A percentile compares a stretch with the other conserved stretches of the same genome.
Evolutionary conservation across 2,329 filamentous ascomycete genomes (phyloP).

Genomic region (Chaetomium globosum): DNA sequence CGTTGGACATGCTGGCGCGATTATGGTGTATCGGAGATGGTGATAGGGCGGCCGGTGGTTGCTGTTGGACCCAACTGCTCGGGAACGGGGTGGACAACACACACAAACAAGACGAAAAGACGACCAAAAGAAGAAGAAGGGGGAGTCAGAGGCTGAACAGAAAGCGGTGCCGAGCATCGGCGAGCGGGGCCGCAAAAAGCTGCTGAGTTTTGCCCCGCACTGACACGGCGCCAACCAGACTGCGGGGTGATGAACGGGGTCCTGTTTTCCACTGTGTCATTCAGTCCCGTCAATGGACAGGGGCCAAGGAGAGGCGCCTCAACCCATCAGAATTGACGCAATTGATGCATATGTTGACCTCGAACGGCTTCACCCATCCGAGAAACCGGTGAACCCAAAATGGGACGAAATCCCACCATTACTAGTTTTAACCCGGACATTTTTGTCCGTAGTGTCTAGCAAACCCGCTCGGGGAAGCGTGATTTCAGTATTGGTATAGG

Average conservation of each 20-base stretch:
- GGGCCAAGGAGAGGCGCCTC: neutral
- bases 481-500: too few relatives aligned
- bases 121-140: constrained; percentile 11
- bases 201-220: constrained; percentile 32
- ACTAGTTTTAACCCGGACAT: neutral
- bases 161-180: constrained; percentile 30
- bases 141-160: constrained; percentile 21
- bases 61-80: constrained; percentile 18
- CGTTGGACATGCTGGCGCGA: constrained; percentile 47
- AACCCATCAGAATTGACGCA: constrained; percentile 12
- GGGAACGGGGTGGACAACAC: constrained; percentile 8
- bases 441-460: neutral
- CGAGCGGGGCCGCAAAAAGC: constrained; percentile 29
- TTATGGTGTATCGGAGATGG: constrained; percentile 2
- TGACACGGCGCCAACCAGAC: constrained; percentile 14
- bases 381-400: neutral
- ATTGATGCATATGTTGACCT: constrained; percentile 16
- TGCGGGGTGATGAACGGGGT: constrained; percentile 11
- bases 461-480: neutral
- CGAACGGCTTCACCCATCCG: neutral
- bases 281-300: constrained; percentile 25
- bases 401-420: neutral
- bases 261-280: constrained; percentile 5
- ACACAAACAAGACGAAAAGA: neutral
- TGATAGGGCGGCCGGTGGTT: constrained; percentile 11